phyloP scores from a whole-genome alignment of 1,284 basidiomycete species.

The Leccinum ponderosum region DNA sequence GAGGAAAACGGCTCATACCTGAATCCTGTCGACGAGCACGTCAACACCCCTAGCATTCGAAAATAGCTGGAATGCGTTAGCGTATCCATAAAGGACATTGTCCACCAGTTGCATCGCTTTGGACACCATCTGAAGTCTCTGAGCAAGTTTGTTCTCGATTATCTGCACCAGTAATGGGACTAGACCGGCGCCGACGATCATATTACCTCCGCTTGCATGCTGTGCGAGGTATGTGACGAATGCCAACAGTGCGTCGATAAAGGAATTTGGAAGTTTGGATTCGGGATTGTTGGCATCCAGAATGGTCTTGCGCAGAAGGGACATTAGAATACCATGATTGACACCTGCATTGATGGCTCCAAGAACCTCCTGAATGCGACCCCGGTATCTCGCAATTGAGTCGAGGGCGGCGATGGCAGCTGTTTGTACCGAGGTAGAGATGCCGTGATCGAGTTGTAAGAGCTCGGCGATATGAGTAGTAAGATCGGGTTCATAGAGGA shows the following conservation, averaged over 20 bases:
- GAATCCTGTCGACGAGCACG: slow-evolving; percentile 82
- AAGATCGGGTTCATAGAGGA: slow-evolving; percentile 93
- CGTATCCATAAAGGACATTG: slow-evolving; percentile 87
- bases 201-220: slow-evolving; percentile 82
- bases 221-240: slow-evolving; percentile 89
- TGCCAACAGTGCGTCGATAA: slow-evolving; percentile 84
- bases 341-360: slow-evolving; percentile 93
- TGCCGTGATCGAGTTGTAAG: slow-evolving; percentile 72
- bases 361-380: slow-evolving; percentile 84
- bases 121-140: slow-evolving; percentile 72
- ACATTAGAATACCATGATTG: slow-evolving; percentile 94
- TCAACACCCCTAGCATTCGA: slow-evolving; percentile 86
- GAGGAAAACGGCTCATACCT: slow-evolving; percentile 48
- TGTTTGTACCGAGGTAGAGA: slow-evolving; percentile 73
- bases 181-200: slow-evolving; percentile 97
- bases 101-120: slow-evolving; percentile 93
- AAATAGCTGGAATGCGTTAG: slow-evolving; percentile 88
- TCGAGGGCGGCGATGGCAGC: slow-evolving; percentile 89
- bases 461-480: slow-evolving; percentile 88
- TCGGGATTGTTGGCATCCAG: slow-evolving; percentile 48
- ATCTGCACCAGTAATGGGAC: slow-evolving; percentile 89
- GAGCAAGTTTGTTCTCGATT: slow-evolving; percentile 73
- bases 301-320: slow-evolving; percentile 79
- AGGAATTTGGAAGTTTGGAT: slow-evolving; percentile 72
- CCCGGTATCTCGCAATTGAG: slow-evolving; percentile 84